Conservation (phyloP, 2,329 filamentous ascomycete species). For the Lachnellula subtilissima region DNA sequence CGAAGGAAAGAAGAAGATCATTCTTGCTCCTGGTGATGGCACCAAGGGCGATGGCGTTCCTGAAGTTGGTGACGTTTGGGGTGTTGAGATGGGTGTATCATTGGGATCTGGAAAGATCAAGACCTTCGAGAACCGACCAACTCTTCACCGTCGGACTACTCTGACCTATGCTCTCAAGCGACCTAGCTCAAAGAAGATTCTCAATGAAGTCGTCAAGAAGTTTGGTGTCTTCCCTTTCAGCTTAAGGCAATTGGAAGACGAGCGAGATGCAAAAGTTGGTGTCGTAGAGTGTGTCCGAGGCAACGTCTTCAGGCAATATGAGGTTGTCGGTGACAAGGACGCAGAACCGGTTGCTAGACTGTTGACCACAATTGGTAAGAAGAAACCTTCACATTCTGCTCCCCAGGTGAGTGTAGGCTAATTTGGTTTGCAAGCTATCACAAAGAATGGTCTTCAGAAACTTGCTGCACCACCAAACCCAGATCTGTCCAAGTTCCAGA, state of each 20-base stretch:
- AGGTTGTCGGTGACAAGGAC: slow-evolving; percentile 93
- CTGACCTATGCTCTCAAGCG: slow-evolving; percentile 93
- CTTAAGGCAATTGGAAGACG: slow-evolving; percentile 91
- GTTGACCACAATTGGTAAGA: slow-evolving; percentile 88
- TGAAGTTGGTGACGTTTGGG: slow-evolving; percentile 92
- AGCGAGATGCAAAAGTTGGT: slow-evolving; percentile 91
- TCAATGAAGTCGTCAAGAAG: slow-evolving; percentile 94
- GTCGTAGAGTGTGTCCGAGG: slow-evolving; percentile 93
- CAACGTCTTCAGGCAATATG: slow-evolving; percentile 91
- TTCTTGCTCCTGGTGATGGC: slow-evolving; percentile 79
- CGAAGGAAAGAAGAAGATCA: slow-evolving; percentile 92
- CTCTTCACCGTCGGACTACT: slow-evolving; percentile 86
- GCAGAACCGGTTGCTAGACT: slow-evolving; percentile 76
- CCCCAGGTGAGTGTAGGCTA: slow-evolving; percentile 15
- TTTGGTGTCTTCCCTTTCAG: slow-evolving; percentile 98
- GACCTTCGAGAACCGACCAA: slow-evolving; percentile 79
- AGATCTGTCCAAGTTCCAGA: slow-evolving; percentile 79
- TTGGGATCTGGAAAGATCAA: slow-evolving; percentile 93
- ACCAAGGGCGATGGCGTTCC: slow-evolving; percentile 86
- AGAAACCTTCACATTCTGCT: not conserved
- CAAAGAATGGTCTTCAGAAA: slow-evolving; percentile 92
- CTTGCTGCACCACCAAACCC: slow-evolving; percentile 70
- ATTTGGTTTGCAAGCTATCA: slow-evolving; percentile 63
- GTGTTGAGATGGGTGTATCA: slow-evolving; percentile 91
- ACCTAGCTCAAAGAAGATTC: slow-evolving; percentile 83